These are phyloP conservation scores for Zizania latifolia DNA, from an alignment of 176 grass and related monocot species.

Conservation along the genomic window DNA sequence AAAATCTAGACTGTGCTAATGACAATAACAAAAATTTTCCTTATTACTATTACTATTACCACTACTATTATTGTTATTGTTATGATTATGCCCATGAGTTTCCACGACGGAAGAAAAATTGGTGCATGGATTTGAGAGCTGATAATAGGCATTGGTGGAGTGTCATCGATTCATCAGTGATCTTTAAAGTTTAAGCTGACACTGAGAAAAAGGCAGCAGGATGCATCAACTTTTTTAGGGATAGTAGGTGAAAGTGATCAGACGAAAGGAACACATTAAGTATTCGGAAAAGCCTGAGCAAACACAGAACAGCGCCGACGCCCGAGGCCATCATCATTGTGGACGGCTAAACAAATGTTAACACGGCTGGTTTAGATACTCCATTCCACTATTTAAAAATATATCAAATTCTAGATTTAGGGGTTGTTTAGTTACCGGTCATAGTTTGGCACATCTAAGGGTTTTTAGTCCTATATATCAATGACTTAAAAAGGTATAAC, in stretches of 20 bases:
- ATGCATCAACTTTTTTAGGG: conserved; percentile 7
- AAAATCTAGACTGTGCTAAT: too few species aligned
- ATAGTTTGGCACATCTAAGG: too few species aligned
- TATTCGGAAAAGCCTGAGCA: conserved; percentile 31
- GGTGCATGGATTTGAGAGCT: background rate
- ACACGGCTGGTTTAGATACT: too few species aligned
- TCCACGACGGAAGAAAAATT: background rate
- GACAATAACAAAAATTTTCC: too few species aligned
- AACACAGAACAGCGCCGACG: conserved; percentile 6
- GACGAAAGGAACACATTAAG: conserved; percentile 23
- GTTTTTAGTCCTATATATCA: too few species aligned
- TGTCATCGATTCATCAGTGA: conserved; percentile 26
- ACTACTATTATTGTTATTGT: too few species aligned
- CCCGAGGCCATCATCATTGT: conserved; percentile 17
- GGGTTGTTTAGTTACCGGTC: too few species aligned
- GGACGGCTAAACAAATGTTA: background rate
- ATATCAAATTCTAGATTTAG: too few species aligned
- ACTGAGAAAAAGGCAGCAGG: background rate
- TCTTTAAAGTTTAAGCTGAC: conserved; percentile 24
- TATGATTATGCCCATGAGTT: background rate
- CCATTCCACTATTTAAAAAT: too few species aligned
- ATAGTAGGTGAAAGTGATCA: conserved; percentile 29
- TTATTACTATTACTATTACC: too few species aligned
- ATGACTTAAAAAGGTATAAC: too few species aligned
- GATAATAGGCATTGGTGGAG: conserved; percentile 4